Evolutionary conservation across 1,139 yeast genomes (phyloP).

Genomic region (Taiozyma sp.): DNA sequence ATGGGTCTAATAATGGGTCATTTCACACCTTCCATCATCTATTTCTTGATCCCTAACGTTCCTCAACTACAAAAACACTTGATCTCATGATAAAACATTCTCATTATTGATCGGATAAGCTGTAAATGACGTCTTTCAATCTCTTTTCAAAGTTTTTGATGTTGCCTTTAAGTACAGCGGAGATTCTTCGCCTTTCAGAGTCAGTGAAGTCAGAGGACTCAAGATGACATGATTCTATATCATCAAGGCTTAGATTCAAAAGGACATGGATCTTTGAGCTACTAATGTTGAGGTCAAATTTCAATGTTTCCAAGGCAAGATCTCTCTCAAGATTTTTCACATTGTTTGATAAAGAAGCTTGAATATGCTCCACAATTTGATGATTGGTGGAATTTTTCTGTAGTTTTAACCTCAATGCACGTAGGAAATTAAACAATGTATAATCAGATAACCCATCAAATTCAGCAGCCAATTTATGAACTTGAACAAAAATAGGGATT

Average conservation of each 20-base stretch:
- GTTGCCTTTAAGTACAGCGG: conserved; percentile 14
- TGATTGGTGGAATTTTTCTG: conserved; percentile 15
- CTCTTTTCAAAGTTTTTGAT: conserved; percentile 9
- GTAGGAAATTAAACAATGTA: conserved; percentile 10
- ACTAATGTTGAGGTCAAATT: conserved; percentile 10
- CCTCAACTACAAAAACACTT: background rate
- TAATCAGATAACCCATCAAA: conserved; percentile 16
- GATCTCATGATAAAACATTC: background rate
- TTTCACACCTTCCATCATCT: conserved; percentile 33
- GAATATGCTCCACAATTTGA: conserved; percentile 15
- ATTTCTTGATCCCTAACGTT: conserved; percentile 22
- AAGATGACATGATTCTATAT: conserved; percentile 14
- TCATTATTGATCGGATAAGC: conserved; percentile 4
- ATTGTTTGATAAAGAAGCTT: conserved; percentile 2
- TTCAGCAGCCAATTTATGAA: conserved; percentile 15
- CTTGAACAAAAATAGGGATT: conserved; percentile 34
- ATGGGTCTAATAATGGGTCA: conserved; percentile 46
- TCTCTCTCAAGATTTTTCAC: conserved; percentile 17
- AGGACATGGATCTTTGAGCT: conserved; percentile 9
- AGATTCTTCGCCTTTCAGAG: conserved; percentile 12
- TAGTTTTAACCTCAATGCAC: conserved; percentile 10
- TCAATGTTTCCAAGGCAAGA: conserved; percentile 14
- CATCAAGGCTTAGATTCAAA: conserved; percentile 11
- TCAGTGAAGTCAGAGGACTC: conserved; percentile 16
- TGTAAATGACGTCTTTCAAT: conserved; percentile 13